phyloP scores from a whole-genome alignment of 768 basidiomycete species.

The Rubroboletus pulcherrimus region DNA sequence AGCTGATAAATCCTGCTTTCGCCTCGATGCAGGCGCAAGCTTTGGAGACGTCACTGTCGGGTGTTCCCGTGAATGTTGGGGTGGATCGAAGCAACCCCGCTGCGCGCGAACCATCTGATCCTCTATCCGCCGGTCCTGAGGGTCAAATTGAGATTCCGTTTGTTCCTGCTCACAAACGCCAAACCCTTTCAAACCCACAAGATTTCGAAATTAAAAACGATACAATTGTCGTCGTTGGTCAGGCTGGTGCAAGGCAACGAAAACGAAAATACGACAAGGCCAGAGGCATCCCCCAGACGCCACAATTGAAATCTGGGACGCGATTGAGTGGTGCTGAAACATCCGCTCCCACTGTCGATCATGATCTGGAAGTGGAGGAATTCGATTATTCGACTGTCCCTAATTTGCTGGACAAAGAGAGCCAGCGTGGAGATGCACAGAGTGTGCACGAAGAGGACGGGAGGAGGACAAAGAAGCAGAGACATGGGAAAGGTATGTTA shows the following conservation, averaged over 20 bases:
- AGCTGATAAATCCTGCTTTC: slow-evolving; percentile 2
- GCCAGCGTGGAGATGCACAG: slow-evolving; percentile 25
- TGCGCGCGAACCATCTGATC: slow-evolving; percentile 2
- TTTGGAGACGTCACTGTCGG: neutral
- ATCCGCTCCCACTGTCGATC: slow-evolving; percentile 3
- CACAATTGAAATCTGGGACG: slow-evolving; percentile 2
- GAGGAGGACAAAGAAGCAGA: slow-evolving; percentile 50
- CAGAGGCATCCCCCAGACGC: slow-evolving; percentile 2
- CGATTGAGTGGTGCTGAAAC: slow-evolving; percentile 2
- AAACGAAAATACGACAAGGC: slow-evolving; percentile 42
- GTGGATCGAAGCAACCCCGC: neutral
- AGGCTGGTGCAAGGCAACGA: slow-evolving; percentile 58
- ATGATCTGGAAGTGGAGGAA: slow-evolving; percentile 33
- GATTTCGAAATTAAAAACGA: slow-evolving; percentile 43
- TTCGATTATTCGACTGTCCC: slow-evolving; percentile 71
- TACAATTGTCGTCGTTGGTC: slow-evolving; percentile 70
- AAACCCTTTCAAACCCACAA: slow-evolving; percentile 12
- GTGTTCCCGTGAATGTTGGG: neutral
- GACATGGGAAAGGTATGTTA: slow-evolving; percentile 40
- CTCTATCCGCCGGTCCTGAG: slow-evolving; percentile 28
- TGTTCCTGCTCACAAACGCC: slow-evolving; percentile 63
- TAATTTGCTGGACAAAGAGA: slow-evolving; percentile 66
- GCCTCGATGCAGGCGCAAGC: slow-evolving; percentile 8
- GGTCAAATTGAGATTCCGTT: slow-evolving; percentile 74
- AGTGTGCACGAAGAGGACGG: slow-evolving; percentile 27